Conservation (phyloP, 352 stramenopile species). For the Globisporangium okanoganense region DNA sequence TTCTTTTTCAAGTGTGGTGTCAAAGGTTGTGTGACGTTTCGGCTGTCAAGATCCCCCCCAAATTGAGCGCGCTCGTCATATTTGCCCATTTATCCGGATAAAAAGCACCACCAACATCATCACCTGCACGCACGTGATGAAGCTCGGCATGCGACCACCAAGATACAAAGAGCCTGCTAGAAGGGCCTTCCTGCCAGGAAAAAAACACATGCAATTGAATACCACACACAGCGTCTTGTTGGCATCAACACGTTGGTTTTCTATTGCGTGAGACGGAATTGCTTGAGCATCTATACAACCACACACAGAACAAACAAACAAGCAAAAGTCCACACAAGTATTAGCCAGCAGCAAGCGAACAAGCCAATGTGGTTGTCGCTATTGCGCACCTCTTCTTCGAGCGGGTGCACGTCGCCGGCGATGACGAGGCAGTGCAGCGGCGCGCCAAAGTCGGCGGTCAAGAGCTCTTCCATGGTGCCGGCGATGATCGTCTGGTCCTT, state of each 20-base stretch:
- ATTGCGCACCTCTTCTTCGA: slow-evolving; percentile 93
- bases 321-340: background rate
- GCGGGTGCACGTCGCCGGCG: slow-evolving; percentile 92
- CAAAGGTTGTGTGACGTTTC: background rate
- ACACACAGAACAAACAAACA: slow-evolving; percentile 5
- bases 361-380: too few species aligned
- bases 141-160: too few species aligned
- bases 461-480: slow-evolving; percentile 94
- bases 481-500: slow-evolving; percentile 91
- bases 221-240: background rate
- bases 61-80: too few species aligned
- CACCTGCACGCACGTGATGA: too few species aligned
- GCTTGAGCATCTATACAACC: slow-evolving; percentile 34
- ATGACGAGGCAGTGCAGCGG: slow-evolving; percentile 98
- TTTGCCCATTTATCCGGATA: too few species aligned
- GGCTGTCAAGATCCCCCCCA: background rate
- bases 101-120: too few species aligned
- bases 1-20: background rate
- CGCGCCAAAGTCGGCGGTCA: slow-evolving; percentile 92
- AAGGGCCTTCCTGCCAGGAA: too few species aligned
- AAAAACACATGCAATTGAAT: too few species aligned
- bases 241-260: background rate
- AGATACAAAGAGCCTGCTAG: too few species aligned
- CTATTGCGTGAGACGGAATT: slow-evolving; percentile 24
- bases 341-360: background rate